These are phyloP conservation scores for Zea mays DNA, from an alignment of 176 grass and related monocot species.

Conservation along the genomic window DNA sequence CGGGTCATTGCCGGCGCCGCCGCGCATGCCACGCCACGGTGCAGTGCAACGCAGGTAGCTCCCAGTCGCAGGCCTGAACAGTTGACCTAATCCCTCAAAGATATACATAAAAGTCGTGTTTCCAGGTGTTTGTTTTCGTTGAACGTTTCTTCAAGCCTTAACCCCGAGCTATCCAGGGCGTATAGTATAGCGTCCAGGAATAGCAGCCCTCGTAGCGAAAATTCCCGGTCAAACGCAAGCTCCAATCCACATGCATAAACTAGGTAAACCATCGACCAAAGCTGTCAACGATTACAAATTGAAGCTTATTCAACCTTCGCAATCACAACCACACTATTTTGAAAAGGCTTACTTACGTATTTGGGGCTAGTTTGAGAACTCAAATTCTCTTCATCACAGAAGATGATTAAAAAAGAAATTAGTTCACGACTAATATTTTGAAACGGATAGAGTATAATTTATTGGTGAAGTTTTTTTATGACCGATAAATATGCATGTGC, in stretches of 20 bases:
- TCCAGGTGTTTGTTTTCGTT: not conserved
- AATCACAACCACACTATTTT: not conserved
- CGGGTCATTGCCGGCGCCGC: not conserved
- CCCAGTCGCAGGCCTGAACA: not conserved
- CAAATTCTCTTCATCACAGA: too few species aligned
- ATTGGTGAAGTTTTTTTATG: too few species aligned
- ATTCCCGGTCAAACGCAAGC: not conserved
- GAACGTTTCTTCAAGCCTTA: not conserved
- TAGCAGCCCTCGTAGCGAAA: not conserved
- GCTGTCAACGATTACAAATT: not conserved
- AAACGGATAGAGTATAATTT: too few species aligned
- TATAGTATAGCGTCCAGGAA: not conserved
- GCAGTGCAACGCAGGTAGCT: not conserved
- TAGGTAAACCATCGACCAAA: not conserved
- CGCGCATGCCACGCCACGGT: not conserved
- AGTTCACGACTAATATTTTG: too few species aligned
- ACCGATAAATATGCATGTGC: too few species aligned
- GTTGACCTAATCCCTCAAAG: conserved; percentile 10
- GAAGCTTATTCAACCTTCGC: not conserved
- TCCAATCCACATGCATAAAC: not conserved
- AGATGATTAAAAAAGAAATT: too few species aligned
- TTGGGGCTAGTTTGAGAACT: too few species aligned
- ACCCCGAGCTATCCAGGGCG: not conserved
- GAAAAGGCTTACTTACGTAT: too few species aligned
- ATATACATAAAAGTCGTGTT: not conserved